phyloP scores from a whole-genome alignment of 352 stramenopile species.

The Phytophthora meadii region DNA sequence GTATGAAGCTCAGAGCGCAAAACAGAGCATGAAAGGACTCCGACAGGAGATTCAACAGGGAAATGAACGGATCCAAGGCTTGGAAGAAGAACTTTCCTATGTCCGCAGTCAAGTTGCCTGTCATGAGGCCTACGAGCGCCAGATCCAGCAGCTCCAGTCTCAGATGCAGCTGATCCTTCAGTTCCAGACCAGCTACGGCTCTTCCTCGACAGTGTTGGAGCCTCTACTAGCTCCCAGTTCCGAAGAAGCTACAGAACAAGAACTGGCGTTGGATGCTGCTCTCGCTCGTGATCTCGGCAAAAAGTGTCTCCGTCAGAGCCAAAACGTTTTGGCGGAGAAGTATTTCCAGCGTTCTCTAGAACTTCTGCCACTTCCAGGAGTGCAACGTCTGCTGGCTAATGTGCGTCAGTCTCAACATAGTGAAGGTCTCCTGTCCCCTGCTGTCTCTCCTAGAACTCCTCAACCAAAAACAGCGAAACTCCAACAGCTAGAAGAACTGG shows the following conservation, averaged over 20 bases:
- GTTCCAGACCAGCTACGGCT: constrained; percentile 18
- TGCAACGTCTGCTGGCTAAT: constrained; percentile 51
- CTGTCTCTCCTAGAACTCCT: neutral
- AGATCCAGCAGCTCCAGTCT: constrained; percentile 67
- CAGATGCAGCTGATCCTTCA: constrained; percentile 59
- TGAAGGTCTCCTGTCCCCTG: neutral
- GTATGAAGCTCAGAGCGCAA: constrained; percentile 29
- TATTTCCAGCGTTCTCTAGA: constrained; percentile 73
- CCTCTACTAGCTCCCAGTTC: constrained; percentile 14
- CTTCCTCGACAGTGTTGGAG: neutral
- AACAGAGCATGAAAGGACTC: constrained; percentile 12
- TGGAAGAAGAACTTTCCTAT: constrained; percentile 14
- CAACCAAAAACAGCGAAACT: constrained; percentile 22
- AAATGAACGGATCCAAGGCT: constrained; percentile 1
- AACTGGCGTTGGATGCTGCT: constrained; percentile 63
- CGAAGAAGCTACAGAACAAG: constrained; percentile 13
- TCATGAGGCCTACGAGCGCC: constrained; percentile 11
- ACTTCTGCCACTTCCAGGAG: constrained; percentile 61
- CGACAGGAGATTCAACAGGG: constrained; percentile 12
- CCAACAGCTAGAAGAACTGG: constrained; percentile 27
- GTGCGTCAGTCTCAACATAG: constrained; percentile 12
- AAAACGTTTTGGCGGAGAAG: constrained; percentile 52
- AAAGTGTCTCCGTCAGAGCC: constrained; percentile 55
- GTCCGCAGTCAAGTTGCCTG: constrained; percentile 8
- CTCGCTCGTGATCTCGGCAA: constrained; percentile 69